phyloP scores from a whole-genome alignment of 441 rosid species.

The Gossypium gossypioides region DNA sequence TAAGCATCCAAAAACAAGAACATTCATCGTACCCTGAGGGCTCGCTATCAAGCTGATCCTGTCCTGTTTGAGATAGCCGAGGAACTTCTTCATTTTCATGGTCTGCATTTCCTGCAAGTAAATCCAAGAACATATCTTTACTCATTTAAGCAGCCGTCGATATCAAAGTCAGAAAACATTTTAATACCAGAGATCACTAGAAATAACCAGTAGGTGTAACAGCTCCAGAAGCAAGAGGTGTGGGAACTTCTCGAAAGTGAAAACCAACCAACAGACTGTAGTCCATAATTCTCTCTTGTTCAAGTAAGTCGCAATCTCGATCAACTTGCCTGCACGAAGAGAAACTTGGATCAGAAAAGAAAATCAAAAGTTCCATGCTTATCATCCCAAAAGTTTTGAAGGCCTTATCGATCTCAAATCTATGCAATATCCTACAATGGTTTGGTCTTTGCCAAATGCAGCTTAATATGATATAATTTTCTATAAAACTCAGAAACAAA shows the following conservation, averaged over 20 bases:
- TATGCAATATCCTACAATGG: background rate
- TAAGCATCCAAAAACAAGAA: background rate
- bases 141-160: conserved; percentile 12
- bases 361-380: background rate
- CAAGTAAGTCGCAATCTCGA: conserved; percentile 86
- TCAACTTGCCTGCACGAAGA: conserved; percentile 69
- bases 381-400: background rate
- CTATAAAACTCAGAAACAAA: background rate
- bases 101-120: conserved; percentile 37
- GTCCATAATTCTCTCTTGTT: conserved; percentile 95
- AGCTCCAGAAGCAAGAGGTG: conserved; percentile 41
- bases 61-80: conserved; percentile 25
- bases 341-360: background rate
- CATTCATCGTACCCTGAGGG: conserved; percentile 46
- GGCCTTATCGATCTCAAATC: background rate
- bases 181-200: conserved; percentile 12
- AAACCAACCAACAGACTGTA: conserved; percentile 86
- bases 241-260: conserved; percentile 62
- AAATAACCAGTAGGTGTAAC: conserved; percentile 57
- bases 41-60: conserved; percentile 51
- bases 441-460: background rate
- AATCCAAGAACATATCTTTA: background rate
- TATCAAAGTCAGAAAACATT: conserved; percentile 11
- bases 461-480: background rate
- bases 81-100: conserved; percentile 17